Percentiles rank a stretch among this genome's conserved stretches.
These are phyloP conservation scores for Syzygium grande DNA, from an alignment of 345 rosid species.

Conservation along the genomic window DNA sequence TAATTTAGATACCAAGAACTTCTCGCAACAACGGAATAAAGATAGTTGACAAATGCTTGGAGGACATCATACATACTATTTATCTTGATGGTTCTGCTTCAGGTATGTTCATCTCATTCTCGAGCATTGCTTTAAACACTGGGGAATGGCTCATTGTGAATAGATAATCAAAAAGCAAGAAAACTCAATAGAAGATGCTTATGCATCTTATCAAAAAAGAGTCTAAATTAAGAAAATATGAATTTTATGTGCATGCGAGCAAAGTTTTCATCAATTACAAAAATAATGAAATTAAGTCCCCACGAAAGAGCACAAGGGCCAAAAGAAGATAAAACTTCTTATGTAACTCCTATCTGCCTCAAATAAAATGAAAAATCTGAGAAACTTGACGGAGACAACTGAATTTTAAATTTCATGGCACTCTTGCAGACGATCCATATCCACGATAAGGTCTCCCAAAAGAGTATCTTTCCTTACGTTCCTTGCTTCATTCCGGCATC, in stretches of 20 bases:
- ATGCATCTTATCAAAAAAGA: conserved; percentile 11
- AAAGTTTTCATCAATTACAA: no score
- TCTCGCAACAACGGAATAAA: conserved; percentile 87
- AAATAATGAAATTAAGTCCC: not conserved
- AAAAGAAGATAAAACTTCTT: no score
- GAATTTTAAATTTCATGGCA: no score
- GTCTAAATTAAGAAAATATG: no score
- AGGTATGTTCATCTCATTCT: conserved; percentile 83
- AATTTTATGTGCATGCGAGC: no score
- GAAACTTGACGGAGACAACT: not conserved
- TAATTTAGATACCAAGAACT: conserved; percentile 60
- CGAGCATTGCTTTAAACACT: conserved; percentile 79
- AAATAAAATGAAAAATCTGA: no score
- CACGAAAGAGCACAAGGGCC: not conserved
- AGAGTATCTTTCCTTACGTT: not conserved
- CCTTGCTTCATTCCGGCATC: no score
- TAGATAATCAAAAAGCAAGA: not conserved
- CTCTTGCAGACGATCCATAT: not conserved
- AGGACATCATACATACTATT: conserved; percentile 57
- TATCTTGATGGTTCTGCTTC: conserved; percentile 76
- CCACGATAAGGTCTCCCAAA: not conserved
- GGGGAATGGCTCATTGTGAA: conserved; percentile 46
- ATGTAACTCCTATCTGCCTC: no score
- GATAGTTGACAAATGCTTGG: conserved; percentile 48
- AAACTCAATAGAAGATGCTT: not conserved